Percentiles rank a stretch among this genome's conserved stretches.
Evolutionary conservation across 106 monocot genomes (phyloP).

Genomic region (Dactylorhiza incarnata): DNA sequence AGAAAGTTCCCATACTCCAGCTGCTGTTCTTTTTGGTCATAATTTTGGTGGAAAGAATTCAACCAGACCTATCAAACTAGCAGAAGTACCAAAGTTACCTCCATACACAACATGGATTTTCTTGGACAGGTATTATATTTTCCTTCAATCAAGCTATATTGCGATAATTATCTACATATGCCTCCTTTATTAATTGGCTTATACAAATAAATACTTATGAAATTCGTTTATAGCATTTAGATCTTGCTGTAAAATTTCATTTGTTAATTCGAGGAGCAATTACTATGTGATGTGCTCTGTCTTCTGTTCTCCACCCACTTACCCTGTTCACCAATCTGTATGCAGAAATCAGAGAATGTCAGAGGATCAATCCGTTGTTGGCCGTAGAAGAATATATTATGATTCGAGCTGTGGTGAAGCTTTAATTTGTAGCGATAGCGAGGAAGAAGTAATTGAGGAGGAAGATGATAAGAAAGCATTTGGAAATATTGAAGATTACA

Average conservation of each 20-base stretch:
- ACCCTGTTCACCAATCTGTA: neutral
- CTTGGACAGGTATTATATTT: conserved; percentile 64
- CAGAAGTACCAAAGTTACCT: conserved; percentile 68
- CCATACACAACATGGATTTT: conserved; percentile 99
- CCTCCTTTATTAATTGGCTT: neutral
- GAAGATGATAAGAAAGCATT: conserved; percentile 97
- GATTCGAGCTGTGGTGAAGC: conserved; percentile 94
- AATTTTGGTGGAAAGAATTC: conserved; percentile 63
- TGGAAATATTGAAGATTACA: conserved; percentile 78
- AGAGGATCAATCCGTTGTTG: conserved; percentile 97
- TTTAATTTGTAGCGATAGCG: conserved; percentile 97
- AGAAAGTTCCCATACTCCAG: conserved; percentile 58
- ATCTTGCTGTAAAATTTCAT: neutral
- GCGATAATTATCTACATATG: neutral
- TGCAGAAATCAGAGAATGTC: conserved; percentile 97
- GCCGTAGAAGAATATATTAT: conserved; percentile 96
- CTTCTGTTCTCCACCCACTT: neutral
- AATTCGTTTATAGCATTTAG: neutral
- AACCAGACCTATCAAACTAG: conserved; percentile 63
- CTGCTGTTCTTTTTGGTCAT: conserved; percentile 60
- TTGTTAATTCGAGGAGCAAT: neutral
- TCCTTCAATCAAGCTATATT: neutral
- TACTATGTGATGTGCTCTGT: neutral
- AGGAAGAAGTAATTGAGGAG: conserved; percentile 84
- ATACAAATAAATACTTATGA: neutral